These are phyloP conservation scores for Thermomucor indicae-seudaticae DNA, from an alignment of 371 early-diverging fungal species.

Conservation along the genomic window DNA sequence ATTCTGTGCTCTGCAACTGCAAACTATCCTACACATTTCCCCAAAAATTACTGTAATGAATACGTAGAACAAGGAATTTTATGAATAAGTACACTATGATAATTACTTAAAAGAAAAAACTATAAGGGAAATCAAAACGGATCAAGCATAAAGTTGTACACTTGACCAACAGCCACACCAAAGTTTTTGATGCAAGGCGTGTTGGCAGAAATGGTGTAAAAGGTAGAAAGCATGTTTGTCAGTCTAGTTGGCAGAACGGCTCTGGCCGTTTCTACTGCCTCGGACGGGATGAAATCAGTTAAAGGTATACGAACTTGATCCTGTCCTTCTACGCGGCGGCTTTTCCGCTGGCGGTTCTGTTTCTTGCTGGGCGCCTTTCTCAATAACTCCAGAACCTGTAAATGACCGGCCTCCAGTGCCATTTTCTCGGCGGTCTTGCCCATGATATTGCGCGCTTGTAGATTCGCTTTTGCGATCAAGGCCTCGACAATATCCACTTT, in stretches of 20 bases:
- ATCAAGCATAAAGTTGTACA: constrained; percentile 41
- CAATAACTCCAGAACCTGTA: constrained; percentile 21
- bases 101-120: neutral
- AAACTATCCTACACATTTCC: too few species aligned
- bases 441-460: constrained; percentile 19
- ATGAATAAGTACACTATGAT: too few species aligned
- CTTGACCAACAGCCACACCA: constrained; percentile 27
- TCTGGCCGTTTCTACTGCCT: constrained; percentile 12
- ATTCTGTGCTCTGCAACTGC: too few species aligned
- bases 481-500: constrained; percentile 36
- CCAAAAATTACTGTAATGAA: too few species aligned
- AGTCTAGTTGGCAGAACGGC: constrained; percentile 20
- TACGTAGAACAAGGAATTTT: too few species aligned
- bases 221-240: constrained; percentile 13
- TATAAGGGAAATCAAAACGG: constrained; percentile 20
- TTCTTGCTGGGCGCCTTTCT: constrained; percentile 5
- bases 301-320: constrained; percentile 24
- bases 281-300: constrained; percentile 29
- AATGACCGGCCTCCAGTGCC: constrained; percentile 34
- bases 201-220: constrained; percentile 27
- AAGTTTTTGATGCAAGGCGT: constrained; percentile 22
- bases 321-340: neutral
- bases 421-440: constrained; percentile 37
- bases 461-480: constrained; percentile 22
- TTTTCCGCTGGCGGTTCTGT: neutral